Evolutionary conservation across 768 basidiomycete genomes (phyloP), one percentile per base, ranked within the genome.

Genomic region (Dacryopinax primogenitus): DNA sequence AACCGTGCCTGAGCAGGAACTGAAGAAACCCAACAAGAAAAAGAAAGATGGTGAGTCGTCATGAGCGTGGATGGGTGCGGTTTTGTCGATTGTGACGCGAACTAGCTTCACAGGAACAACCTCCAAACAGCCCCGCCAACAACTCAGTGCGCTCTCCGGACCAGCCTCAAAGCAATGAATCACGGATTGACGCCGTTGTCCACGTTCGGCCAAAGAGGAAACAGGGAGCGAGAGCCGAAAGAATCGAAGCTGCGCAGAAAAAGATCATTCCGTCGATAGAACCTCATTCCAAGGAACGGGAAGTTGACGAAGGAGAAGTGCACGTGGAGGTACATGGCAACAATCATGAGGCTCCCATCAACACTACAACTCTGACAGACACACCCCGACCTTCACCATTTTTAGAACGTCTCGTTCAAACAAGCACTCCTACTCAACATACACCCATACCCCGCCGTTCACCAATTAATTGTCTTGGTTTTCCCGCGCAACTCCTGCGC

Each of bases 1-100:
- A n/a, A n/a, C n/a, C n/a, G n/a, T n/a, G n/a, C n/a, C n/a, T n/a
- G 37, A 39, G n/a, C 11, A 39, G 37, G 37, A 11, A 11, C 37
- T 3, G 51, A 58, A 58, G 26, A 30, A 26, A 30, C 9, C 51
- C 9, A 32, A 58, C 15, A 18, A 7, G 41, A 44, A 44, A 23
- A 44, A 18, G 41, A 58, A 28, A 3, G 51, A 58, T 58, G 23
- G 51, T 58, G 30, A 58, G 51, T 58, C 26, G 26, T 58, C 15
- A 58, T 30, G 26, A 3, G 30, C 21, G 13, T 58, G 51, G 13
- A 58, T 26, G 26, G n/a, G 9, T 58, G 51, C 51, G 26, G 13
- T 58, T 18, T 58, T 58, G 51, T 58, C 51, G 51, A 58, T 58
- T 58, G 32, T 58, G 51, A 58, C 51, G 26, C 51, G 51, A 58